A percentile compares a stretch with the other conserved stretches of the same genome.
phyloP scores from a whole-genome alignment of 352 stramenopile genomes.

The Blastocystis sp. region DNA sequence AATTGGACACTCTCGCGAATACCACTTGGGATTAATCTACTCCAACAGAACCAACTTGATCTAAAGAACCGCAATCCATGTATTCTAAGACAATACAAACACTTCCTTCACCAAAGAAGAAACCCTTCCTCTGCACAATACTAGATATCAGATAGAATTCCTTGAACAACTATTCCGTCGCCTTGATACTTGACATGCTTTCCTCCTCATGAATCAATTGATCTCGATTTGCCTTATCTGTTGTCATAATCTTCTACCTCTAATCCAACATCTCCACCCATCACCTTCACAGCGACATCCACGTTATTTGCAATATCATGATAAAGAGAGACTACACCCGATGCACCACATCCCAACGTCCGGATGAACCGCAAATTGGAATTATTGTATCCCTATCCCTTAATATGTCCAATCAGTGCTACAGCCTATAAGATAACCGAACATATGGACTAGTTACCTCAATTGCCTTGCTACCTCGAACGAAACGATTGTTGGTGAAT shows the following conservation, averaged over 20 bases:
- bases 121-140: neutral
- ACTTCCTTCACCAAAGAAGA: neutral
- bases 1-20: slow-evolving; percentile 11
- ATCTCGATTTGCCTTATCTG: slow-evolving; percentile 20
- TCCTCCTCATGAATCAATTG: slow-evolving; percentile 37
- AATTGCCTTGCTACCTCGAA: slow-evolving; percentile 1
- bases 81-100: slow-evolving; percentile 55
- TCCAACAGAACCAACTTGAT: neutral
- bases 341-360: slow-evolving; percentile 5
- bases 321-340: slow-evolving; percentile 32
- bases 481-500: neutral
- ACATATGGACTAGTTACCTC: neutral
- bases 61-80: slow-evolving; percentile 39
- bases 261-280: neutral
- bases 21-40: neutral
- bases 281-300: slow-evolving; percentile 39
- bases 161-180: neutral
- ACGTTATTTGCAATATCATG: neutral
- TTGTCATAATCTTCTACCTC: neutral
- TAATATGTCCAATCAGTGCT: neutral
- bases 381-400: slow-evolving; percentile 12
- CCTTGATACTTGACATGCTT: neutral
- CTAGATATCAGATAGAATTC: neutral
- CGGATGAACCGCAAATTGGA: neutral
- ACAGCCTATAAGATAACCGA: neutral